Base-by-base conservation (phyloP, 2,329 filamentous ascomycete species). In the Coniochaeta sp. region DNA sequence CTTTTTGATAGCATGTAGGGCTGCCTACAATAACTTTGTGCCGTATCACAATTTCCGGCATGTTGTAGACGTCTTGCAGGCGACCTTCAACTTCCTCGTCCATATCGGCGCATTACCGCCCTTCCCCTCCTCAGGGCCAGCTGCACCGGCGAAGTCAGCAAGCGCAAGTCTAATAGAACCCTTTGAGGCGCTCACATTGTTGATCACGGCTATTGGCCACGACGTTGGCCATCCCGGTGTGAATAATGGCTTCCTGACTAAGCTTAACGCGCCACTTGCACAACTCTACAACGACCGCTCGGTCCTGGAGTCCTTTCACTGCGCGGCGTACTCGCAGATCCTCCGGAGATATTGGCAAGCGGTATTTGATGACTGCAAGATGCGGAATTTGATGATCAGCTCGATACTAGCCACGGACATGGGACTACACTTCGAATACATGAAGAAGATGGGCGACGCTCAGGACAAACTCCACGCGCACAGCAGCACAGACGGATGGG, bases 21-120 rank as follows among this genome's bases (percentile, higher is more conserved):
- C 89, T 56, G 91, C 95, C n/a, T 99, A 99, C 77, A 98, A 98
- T 73, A 89, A 86, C 61, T 96, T 96, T 72, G 92, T 97, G 38
- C 90, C 93, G 24, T 99, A 98, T 70, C 95, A 99, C 79, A 99
- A 99, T 75, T 99, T 98, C 73, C 89, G 93, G 59, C 95, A 99
- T 74, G 95, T 96, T 24, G 89, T 97, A 63, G 95, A 99, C 74
- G 95, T 99, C 31, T 81, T 98, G 59, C 93, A 98, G 73, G 96
- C 93, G 1, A 86, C 92, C 3, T 98, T 97, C 72, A 87, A 89
- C 76, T 96, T 97, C 70, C 83, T 98, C 6, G 81, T 97, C 60
- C 85, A 86, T 64, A 87, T 96, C 58, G 90, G 91, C 60, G 85
- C 86, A 36, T 77, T 96, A 57, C 89, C 89, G 16, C 81, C 84